Percentiles rank a stretch among this genome's conserved stretches.
Conservation (phyloP, 2,329 filamentous ascomycete species). For the Colletotrichum sojae region DNA sequence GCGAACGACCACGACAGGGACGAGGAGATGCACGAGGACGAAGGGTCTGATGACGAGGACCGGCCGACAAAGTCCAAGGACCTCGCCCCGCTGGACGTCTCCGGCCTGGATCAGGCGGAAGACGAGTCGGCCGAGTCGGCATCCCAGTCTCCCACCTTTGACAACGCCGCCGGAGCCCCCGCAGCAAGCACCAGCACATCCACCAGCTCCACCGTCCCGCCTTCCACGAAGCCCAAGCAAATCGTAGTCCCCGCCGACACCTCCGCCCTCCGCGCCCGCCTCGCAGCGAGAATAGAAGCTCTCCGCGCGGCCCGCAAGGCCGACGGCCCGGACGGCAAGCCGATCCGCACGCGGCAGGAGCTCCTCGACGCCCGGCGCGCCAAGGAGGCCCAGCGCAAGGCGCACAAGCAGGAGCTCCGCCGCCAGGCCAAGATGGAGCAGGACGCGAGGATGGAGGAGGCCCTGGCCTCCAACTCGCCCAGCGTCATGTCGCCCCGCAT, state of each 20-base stretch:
- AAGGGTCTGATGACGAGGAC: constrained; percentile 42
- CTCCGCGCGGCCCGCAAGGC: constrained; percentile 90
- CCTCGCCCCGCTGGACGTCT: constrained; percentile 46
- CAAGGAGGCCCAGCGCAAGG: constrained; percentile 89
- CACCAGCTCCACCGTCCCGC: constrained; percentile 75
- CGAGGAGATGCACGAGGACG: constrained; percentile 37
- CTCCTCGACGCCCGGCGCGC: constrained; percentile 89
- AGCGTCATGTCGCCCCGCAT: constrained; percentile 70
- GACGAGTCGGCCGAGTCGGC: constrained; percentile 54
- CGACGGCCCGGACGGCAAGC: constrained; percentile 84
- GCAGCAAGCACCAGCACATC: constrained; percentile 74
- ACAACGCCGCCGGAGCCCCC: constrained; percentile 58
- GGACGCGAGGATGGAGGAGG: constrained; percentile 75
- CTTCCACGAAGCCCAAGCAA: constrained; percentile 74
- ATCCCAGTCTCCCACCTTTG: constrained; percentile 73
- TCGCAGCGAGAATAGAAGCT: constrained; percentile 87
- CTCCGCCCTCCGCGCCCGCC: constrained; percentile 80
- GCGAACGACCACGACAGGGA: constrained; percentile 38
- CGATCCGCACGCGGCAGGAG: constrained; percentile 89
- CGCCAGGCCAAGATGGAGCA: constrained; percentile 85
- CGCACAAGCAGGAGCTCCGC: constrained; percentile 89
- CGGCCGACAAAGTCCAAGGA: constrained; percentile 33
- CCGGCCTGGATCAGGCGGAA: constrained; percentile 56
- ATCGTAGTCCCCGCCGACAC: constrained; percentile 79
- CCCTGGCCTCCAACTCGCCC: constrained; percentile 74